Evolutionary conservation across 768 basidiomycete species (phyloP), one percentile per base, ranked within the genome.

Genomic region (Sutorius australiensis): DNA sequence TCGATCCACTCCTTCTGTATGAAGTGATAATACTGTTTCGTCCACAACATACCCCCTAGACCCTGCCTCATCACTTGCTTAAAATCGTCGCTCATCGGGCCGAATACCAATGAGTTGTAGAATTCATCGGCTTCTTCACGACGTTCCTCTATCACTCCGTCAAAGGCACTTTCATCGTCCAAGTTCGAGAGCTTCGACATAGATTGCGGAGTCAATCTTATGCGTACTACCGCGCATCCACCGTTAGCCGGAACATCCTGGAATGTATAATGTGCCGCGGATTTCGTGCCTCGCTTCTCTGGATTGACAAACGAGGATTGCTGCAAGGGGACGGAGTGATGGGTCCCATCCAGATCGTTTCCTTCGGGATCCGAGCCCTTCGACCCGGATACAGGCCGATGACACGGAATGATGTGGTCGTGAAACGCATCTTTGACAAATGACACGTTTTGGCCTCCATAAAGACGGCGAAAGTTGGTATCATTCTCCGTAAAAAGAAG

Each of bases 341-440:
- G 39, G 16, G 16, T 12, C 33, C 5, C 34, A 11, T 37, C 27
- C 19, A 13, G 14, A 19, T 46, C 21, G 2, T 33, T 37, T 52
- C 31, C 45, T 42, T 50, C n/a, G 21, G 51, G 53, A 39, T 41
- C 17, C 2, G 49, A 50, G 27, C 39, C 50, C 19, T 63, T 66
- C 0, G 71, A 73, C 17, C 81, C 76, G 3, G 76, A 71, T 14
- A 65, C 69, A 62, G 75, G 88, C 38, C 91, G 85, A 69, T 98
- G 95, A 6, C 77, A 78, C 1, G 84, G 84, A 59, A 99, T 86
- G 68, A 99, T 92, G 68, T 98, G 92, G 70, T 99, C 95, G 63
- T 99, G 95, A 77, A 99, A 99, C 11, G 89, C 95, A 65, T 99
- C 97, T 73, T 99, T 99, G 64, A 90, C 89, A 64, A 86, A 94